Evolutionary conservation across 345 rosid species (phyloP).

Genomic region (Raphanus raphanistrum): DNA sequence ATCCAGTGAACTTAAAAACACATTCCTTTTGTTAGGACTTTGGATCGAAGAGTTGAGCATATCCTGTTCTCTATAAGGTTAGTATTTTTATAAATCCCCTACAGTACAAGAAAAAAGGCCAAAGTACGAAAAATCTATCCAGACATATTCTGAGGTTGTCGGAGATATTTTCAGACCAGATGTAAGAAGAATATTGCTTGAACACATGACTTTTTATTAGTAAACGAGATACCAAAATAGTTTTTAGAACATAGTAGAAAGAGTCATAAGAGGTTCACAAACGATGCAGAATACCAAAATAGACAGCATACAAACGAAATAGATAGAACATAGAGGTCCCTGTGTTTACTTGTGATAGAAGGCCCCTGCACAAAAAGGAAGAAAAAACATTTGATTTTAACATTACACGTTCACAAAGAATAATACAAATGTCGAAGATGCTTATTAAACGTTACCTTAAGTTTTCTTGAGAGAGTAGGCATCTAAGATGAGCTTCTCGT

Average conservation of each 20-base stretch:
- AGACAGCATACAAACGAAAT: neutral
- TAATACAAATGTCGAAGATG: neutral
- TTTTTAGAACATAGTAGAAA: neutral
- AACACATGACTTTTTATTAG: neutral
- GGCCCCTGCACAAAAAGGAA: neutral
- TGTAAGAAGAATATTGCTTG: neutral
- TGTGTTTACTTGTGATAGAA: neutral
- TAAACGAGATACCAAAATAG: neutral
- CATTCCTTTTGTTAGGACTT: constrained; percentile 24
- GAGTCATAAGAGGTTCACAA: neutral
- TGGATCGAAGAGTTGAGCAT: neutral
- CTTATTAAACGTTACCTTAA: constrained; percentile 8
- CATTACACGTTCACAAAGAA: neutral
- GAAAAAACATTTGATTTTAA: neutral
- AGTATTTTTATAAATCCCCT: neutral
- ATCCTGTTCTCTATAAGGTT: neutral
- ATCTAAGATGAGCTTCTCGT: constrained; percentile 48
- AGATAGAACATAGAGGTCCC: neutral
- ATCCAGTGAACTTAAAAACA: constrained; percentile 65
- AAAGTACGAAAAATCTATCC: neutral
- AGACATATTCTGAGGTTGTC: neutral
- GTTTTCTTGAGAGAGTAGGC: constrained; percentile 21
- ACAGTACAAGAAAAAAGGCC: neutral
- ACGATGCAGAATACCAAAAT: neutral
- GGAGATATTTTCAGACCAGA: neutral